Base-by-base conservation (phyloP, 495 filamentous ascomycete species). In the Massariosphaeria phaeospora region DNA sequence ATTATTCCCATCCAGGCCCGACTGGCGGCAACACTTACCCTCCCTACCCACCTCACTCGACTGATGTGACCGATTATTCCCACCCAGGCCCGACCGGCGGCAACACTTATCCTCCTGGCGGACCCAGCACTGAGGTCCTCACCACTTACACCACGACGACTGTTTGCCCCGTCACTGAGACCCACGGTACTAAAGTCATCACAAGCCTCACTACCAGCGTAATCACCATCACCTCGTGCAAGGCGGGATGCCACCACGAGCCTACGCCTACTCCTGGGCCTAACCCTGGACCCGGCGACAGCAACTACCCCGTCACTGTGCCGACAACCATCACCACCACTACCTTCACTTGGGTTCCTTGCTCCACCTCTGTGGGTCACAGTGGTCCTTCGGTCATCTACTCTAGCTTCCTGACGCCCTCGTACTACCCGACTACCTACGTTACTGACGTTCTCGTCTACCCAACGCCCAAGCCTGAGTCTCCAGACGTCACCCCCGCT, bases 351-450 rank as follows among this genome's bases (percentile, higher is more conserved):
- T 70, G 61, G 38, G 65, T 69, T 17, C 69, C 69, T 15, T 67
- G 63, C 57, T 72, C 69, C 5, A 69, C 57, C 10, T 30, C 65
- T 17, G 57, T 72, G 23, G 69, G 65, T 48, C 57, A 61, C 17
- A 40, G 47, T 21, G 67, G 65, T 40, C 15, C 52, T 29, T 56
- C 55, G 24, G 63, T 59, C 8, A 62, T 61, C 45, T 72, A 68
- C 51, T 65, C 65, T 8, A 69, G 62, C 20, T 72, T 58, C 34
- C 54, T 72, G 27, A 70, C 66, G 3, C 36, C 63, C 4, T 59
- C 67, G 15, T 56, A 49, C 35, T 52, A 56, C 35, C 57, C 57
- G 5, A 68, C 66, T 15, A 64, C 39, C 38, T 58, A 58, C 36
- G 23, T 27, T 35, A 55, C 52, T 23, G 20, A 18, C 13, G 18